These are phyloP conservation scores for Hortiboletus campestris DNA, from an alignment of 768 basidiomycete species.

Conservation along the genomic window DNA sequence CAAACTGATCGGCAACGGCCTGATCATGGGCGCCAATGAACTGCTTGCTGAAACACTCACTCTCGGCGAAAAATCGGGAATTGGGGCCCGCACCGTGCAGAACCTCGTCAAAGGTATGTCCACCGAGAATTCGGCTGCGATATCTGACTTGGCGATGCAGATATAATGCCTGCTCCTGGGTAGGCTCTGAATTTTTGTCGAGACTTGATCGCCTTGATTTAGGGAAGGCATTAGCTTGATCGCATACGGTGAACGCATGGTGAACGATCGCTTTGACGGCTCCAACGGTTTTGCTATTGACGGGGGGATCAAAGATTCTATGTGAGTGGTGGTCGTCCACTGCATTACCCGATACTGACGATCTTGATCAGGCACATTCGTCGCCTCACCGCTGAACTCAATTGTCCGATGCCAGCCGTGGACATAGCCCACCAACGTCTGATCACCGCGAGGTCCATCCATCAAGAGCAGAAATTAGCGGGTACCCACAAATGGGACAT, in stretches of 20 bases:
- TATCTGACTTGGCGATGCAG: constrained; percentile 35
- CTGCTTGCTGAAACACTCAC: constrained; percentile 82
- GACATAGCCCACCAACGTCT: constrained; percentile 77
- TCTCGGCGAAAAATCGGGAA: constrained; percentile 80
- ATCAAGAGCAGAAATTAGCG: constrained; percentile 43
- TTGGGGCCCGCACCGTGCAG: constrained; percentile 59
- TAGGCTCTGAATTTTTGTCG: constrained; percentile 26
- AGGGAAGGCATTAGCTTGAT: constrained; percentile 40
- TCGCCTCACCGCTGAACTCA: constrained; percentile 59
- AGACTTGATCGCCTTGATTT: neutral
- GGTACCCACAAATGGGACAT: constrained; percentile 52
- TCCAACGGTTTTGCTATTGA: constrained; percentile 74
- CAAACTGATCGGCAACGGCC: constrained; percentile 79
- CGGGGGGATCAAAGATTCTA: constrained; percentile 86
- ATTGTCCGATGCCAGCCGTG: constrained; percentile 68
- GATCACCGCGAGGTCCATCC: constrained; percentile 73
- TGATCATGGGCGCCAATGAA: constrained; percentile 76
- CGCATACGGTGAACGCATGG: constrained; percentile 65
- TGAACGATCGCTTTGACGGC: constrained; percentile 72
- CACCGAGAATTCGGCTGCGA: neutral
- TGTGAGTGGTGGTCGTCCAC: constrained; percentile 36
- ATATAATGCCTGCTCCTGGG: constrained; percentile 67
- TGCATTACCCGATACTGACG: constrained; percentile 2
- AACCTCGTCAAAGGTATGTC: constrained; percentile 54
- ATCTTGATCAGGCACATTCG: constrained; percentile 56